Evolutionary conservation across 2,329 filamentous ascomycete genomes (phyloP).

Genomic region (Claviceps fusiformis): DNA sequence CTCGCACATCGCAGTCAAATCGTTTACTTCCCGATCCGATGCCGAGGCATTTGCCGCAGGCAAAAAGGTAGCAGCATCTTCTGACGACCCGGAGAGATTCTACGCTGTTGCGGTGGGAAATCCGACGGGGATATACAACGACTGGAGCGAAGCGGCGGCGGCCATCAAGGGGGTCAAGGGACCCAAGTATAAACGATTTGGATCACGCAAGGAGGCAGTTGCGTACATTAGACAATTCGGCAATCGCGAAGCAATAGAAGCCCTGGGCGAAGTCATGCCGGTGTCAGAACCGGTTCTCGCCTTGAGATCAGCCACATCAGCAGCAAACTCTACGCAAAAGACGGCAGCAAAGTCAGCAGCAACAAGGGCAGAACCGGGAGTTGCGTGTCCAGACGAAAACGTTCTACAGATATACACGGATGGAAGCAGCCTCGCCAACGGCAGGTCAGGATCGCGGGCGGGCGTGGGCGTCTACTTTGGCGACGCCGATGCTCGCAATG

Average conservation of each 20-base stretch:
- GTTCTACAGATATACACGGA: conserved; percentile 43
- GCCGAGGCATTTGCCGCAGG: conserved; percentile 67
- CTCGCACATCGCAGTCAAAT: conserved; percentile 50
- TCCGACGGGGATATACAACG: conserved; percentile 43
- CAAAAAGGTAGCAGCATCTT: conserved; percentile 25
- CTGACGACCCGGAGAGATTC: conserved; percentile 32
- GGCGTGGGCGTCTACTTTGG: conserved; percentile 55
- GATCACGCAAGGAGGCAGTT: conserved; percentile 58
- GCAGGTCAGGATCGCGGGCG: conserved; percentile 37
- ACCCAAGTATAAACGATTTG: conserved; percentile 57
- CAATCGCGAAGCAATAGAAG: conserved; percentile 28
- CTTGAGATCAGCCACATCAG: conserved; percentile 9
- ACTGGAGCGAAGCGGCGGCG: conserved; percentile 56
- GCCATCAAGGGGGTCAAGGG: conserved; percentile 64
- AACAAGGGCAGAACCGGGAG: neutral
- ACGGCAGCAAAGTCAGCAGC: neutral
- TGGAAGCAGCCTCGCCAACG: conserved; percentile 47
- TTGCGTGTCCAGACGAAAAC: conserved; percentile 7
- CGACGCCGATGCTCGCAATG: conserved; percentile 39
- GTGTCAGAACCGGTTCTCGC: conserved; percentile 7
- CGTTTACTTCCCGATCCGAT: conserved; percentile 58
- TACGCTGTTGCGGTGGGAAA: conserved; percentile 50
- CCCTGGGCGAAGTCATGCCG: conserved; percentile 19
- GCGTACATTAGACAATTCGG: conserved; percentile 50
- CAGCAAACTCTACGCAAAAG: conserved; percentile 15